Conservation (phyloP, 2,329 filamentous ascomycete species). For the Penicillium glabrum region DNA sequence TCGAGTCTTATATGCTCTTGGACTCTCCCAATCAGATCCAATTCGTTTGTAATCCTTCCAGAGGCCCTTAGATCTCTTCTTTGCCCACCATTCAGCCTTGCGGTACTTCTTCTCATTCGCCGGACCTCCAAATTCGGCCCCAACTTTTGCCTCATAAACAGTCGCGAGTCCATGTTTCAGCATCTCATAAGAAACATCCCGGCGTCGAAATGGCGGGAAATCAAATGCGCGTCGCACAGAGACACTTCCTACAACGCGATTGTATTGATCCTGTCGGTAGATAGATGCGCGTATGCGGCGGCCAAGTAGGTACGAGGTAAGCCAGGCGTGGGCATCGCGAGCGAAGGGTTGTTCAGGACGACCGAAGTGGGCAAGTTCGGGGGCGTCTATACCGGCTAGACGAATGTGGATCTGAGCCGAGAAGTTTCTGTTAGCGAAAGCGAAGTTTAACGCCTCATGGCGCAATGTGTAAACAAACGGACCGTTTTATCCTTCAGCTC, state of each 20-base stretch:
- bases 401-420: slow-evolving; percentile 70
- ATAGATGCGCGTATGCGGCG: slow-evolving; percentile 78
- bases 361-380: slow-evolving; percentile 91
- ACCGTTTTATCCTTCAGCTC: slow-evolving; percentile 77
- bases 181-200: slow-evolving; percentile 89
- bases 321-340: slow-evolving; percentile 76
- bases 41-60: slow-evolving; percentile 64
- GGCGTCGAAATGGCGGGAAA: slow-evolving; percentile 54
- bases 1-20: slow-evolving; percentile 78
- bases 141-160: slow-evolving; percentile 88
- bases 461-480: slow-evolving; percentile 29
- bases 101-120: slow-evolving; percentile 52
- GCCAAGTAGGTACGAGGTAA: slow-evolving; percentile 69
- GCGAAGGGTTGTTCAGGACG: slow-evolving; percentile 80
- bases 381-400: slow-evolving; percentile 88
- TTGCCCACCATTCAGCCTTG: slow-evolving; percentile 57
- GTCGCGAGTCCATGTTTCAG: slow-evolving; percentile 80
- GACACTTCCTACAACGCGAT: slow-evolving; percentile 83
- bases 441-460: background rate
- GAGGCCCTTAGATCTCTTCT: slow-evolving; percentile 65
- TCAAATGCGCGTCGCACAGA: slow-evolving; percentile 61
- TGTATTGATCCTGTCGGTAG: slow-evolving; percentile 86
- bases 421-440: background rate
- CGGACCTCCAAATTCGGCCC: slow-evolving; percentile 80
- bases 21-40: slow-evolving; percentile 69